Evolutionary conservation across 495 filamentous ascomycete species (phyloP), one percentile per base, ranked within the genome.

Genomic region (Neurospora intermedia): DNA sequence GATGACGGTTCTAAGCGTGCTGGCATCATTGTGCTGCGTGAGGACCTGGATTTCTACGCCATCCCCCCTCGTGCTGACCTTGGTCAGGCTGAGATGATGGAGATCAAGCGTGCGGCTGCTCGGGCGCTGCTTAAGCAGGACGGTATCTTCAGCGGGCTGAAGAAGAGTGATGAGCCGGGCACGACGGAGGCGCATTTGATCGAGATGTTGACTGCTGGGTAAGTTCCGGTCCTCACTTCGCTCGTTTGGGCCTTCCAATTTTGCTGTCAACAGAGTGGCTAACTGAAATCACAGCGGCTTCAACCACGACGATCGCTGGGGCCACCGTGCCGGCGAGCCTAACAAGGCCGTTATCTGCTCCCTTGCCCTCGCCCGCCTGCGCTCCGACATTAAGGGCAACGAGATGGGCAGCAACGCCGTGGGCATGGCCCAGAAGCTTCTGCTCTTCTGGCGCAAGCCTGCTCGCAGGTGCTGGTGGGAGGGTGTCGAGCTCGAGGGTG

Each of bases 181-280:
- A 98, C 96, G 35, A 99, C 96, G 0, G 96, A 99, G 81, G 96
- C 97, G 80, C 96, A 99, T 84, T 84, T 99, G 69, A 98, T 99
- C 79, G 96, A 99, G 84, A 99, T 99, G 96, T 82, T 99, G 84
- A 99, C 96, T 31, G 96, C 96, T 77, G 96, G 95, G 95, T 98
- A 84, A 82, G 89, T 83, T 41, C 8, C 16, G 6, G 43, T 43
- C 42, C 6, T 43, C 42, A 6, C 42, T 43, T 18, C 42, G 42
- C 1, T 15, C 13, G 18, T 43, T 43, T 6, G 42, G 42, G 15
- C 15, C 15, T 18, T 6, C 15, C 5, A n/a, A n/a, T 6, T 43
- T 16, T 15, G 6, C 42, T 43, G 2, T 43, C 13, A 43, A 43
- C 5, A 43, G 5, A 43, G 42, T 7, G 5, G 35, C 45, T 46